These are phyloP conservation scores for Aspergillus transmontanensis DNA, from an alignment of 2,329 filamentous ascomycete genomes.

Conservation along the genomic window DNA sequence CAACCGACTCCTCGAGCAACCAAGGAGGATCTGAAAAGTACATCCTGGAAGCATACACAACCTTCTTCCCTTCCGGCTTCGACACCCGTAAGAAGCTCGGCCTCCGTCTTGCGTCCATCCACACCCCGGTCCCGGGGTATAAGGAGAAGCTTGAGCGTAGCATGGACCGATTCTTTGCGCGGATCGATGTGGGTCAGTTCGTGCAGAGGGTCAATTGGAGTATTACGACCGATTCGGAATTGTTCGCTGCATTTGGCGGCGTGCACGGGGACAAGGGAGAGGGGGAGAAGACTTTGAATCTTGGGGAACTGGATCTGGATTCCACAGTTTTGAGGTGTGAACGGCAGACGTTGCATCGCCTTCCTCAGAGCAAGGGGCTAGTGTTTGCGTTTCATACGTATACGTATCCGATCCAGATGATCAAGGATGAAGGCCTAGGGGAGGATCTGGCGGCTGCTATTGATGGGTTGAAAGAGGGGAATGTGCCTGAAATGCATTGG, in stretches of 20 bases:
- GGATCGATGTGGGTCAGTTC: conserved; percentile 55
- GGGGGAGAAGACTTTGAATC: conserved; percentile 20
- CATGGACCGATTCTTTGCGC: conserved; percentile 65
- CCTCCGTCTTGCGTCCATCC: conserved; percentile 56
- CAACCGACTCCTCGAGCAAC: conserved; percentile 14
- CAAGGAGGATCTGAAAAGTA: conserved; percentile 45
- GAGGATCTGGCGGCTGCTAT: conserved; percentile 59
- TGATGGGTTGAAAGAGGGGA: conserved; percentile 61
- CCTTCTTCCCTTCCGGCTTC: conserved; percentile 63
- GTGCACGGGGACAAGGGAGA: conserved; percentile 7
- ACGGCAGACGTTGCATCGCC: conserved; percentile 62
- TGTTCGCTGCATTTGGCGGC: conserved; percentile 43
- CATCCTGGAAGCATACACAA: conserved; percentile 58
- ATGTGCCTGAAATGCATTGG: conserved; percentile 57
- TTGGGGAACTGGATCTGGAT: conserved; percentile 49
- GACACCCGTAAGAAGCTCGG: conserved; percentile 58
- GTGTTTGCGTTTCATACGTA: conserved; percentile 68
- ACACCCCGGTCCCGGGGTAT: conserved; percentile 62
- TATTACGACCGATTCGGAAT: conserved; percentile 40
- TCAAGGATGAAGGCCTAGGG: conserved; percentile 60
- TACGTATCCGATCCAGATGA: conserved; percentile 55
- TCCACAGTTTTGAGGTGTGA: conserved; percentile 58
- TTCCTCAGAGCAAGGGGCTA: conserved; percentile 56
- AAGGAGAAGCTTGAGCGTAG: conserved; percentile 56
- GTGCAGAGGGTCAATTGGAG: conserved; percentile 59